Evolutionary conservation across 2,329 filamentous ascomycete genomes (phyloP), one percentile per base, ranked within the genome.

Genomic region (Cladophialophora psammophila): DNA sequence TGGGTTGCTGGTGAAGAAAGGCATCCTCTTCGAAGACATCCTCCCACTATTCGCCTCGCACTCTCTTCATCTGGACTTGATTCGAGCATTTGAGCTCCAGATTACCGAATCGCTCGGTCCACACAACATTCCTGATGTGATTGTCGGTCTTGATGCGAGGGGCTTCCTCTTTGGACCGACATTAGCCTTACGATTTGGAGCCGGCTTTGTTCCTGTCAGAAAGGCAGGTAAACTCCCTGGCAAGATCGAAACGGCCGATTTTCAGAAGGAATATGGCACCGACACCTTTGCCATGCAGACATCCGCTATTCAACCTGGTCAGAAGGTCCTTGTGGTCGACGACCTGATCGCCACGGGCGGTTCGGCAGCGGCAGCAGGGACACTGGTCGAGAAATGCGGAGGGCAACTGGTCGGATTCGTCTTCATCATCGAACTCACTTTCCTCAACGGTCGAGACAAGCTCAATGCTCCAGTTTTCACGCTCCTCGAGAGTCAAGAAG

Each of bases 311-410:
- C 90, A 91, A 82, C 85, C 88, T 60, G 94, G 94, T 40, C 92
- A 97, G 83, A 94, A 90, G 79, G 94, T 97, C 65, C 83, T 99
- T 69, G 87, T 99, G 72, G 93, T 99, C 36, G 95, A 99, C 80
- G 95, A 99, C 79, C 96, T 99, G 77, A 98, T 99, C 82, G 95
- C 95, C 65, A 99, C 95, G 72, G 94, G 94, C 81, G 95, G 95
- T 74, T 97, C 93, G 72, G 95, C 95, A 64, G 88, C 88, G 71
- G 95, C 94, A 68, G 94, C 93, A 20, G 93, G 92, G 71, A 87
- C 92, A 69, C 90, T 99, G 67, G 92, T 98, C 74, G 86, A 89
- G 78, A 89, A 96, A 80, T 88, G 96, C 72, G 93, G 93, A 73
- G 95, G 94, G 72, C 85, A 88, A n/a, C 84, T 98, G 55, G 81